Percentiles rank a stretch among this genome's conserved stretches.
Conservation (phyloP, 768 basidiomycete species). For the Lactarius deliciosus region DNA sequence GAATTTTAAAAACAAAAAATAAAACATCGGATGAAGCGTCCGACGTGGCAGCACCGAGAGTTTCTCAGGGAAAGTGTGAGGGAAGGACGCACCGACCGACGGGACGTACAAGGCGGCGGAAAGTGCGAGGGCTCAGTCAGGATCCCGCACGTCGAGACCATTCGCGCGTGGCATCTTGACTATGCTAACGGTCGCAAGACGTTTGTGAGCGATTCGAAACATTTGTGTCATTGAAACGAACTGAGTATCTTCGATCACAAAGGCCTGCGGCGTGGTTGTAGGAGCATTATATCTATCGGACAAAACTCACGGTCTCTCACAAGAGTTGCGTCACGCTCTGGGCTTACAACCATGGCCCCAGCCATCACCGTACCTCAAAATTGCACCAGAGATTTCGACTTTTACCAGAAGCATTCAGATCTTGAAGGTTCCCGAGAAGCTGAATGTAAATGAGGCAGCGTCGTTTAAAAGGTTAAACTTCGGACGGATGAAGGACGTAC, state of each 20-base stretch:
- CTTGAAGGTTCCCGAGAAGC: constrained; percentile 52
- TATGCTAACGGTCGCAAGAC: no score
- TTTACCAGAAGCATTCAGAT: constrained; percentile 58
- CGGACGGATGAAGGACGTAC: no score
- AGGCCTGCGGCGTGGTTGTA: constrained; percentile 72
- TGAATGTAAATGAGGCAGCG: constrained; percentile 67
- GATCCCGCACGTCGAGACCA: constrained; percentile 64
- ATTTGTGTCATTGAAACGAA: neutral
- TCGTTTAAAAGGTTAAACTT: constrained; percentile 39
- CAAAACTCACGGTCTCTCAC: constrained; percentile 53
- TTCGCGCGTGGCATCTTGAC: constrained; percentile 76
- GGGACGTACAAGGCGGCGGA: no score
- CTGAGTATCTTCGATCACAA: constrained; percentile 15
- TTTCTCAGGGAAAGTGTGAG: no score
- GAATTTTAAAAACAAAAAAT: no score
- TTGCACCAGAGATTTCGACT: constrained; percentile 49
- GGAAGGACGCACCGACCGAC: no score
- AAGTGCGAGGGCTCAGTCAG: constrained; percentile 34
- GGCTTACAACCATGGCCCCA: constrained; percentile 43
- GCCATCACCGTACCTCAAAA: constrained; percentile 55
- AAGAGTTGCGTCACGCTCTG: constrained; percentile 67
- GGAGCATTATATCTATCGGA: constrained; percentile 67
- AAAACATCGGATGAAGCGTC: no score
- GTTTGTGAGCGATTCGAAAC: constrained; percentile 46
- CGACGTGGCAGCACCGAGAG: no score